These are phyloP conservation scores for Knoxia roxburghii DNA, from an alignment of 257 asterid species.

Conservation along the genomic window DNA sequence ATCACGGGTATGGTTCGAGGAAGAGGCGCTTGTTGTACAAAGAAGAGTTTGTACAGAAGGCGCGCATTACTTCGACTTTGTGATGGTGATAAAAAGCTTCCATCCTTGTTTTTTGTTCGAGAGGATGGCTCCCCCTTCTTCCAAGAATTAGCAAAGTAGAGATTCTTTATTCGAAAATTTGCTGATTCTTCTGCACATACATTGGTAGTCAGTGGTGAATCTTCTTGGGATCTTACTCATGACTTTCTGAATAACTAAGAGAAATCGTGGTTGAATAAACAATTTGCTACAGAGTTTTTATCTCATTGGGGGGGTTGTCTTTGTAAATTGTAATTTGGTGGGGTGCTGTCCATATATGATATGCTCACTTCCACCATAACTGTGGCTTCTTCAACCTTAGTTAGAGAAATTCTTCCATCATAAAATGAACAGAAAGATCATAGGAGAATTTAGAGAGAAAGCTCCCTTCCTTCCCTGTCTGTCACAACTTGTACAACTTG, in stretches of 20 bases:
- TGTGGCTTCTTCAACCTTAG: too few species aligned
- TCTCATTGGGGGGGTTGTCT: background rate
- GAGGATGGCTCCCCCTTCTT: constrained; percentile 13
- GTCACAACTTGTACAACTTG: too few species aligned
- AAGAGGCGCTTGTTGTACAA: constrained; percentile 37
- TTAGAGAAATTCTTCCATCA: too few species aligned
- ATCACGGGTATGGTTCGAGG: constrained; percentile 33
- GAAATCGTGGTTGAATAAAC: background rate
- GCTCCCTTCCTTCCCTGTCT: too few species aligned
- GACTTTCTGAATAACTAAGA: background rate
- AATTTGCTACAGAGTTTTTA: background rate
- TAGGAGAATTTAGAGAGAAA: too few species aligned
- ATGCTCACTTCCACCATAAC: too few species aligned
- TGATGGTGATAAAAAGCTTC: background rate
- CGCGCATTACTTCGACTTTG: constrained; percentile 28
- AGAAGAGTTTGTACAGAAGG: constrained; percentile 34
- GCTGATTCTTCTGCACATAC: constrained; percentile 17
- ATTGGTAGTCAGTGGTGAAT: background rate
- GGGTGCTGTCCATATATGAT: background rate
- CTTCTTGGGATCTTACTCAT: constrained; percentile 3
- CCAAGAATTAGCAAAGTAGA: constrained; percentile 8
- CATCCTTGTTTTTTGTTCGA: constrained; percentile 13
- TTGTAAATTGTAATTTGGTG: constrained; percentile 1
- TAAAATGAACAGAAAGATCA: too few species aligned
- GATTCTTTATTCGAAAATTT: background rate